A percentile compares a stretch with the other conserved stretches of the same genome.
These are phyloP conservation scores for Suillus americanus DNA, from an alignment of 768 basidiomycete genomes.

Conservation along the genomic window DNA sequence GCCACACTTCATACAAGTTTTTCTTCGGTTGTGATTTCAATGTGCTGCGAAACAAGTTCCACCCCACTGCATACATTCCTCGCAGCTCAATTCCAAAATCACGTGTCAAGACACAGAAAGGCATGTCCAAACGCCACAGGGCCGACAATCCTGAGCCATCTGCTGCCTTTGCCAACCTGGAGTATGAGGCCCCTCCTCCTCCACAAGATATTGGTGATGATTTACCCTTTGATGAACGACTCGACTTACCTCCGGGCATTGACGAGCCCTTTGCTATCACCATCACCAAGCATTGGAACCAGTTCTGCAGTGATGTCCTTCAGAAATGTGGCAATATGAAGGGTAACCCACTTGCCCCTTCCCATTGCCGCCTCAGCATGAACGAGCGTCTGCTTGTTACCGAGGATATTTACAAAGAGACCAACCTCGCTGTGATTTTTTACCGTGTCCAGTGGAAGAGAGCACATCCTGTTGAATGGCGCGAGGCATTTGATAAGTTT, in stretches of 20 bases:
- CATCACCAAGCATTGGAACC: not conserved
- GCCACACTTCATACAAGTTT: not conserved
- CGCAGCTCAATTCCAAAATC: not conserved
- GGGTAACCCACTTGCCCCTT: not conserved
- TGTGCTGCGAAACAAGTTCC: not conserved
- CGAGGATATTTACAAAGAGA: not conserved
- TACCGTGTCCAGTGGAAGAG: not conserved
- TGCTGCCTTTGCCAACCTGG: not conserved
- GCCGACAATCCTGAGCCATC: not conserved
- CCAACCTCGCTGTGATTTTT: not conserved
- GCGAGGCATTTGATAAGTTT: not conserved
- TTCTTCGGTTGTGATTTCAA: not conserved
- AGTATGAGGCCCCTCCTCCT: not conserved
- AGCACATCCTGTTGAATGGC: not conserved
- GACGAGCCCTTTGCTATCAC: not conserved
- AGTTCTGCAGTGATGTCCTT: not conserved
- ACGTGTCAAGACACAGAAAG: not conserved
- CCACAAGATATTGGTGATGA: not conserved
- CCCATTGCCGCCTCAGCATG: not conserved
- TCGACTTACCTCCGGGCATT: not conserved
- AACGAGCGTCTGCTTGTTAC: not conserved
- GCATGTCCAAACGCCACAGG: not conserved
- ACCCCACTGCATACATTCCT: not conserved
- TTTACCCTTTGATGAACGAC: not conserved
- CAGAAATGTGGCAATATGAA: slow-evolving; percentile 5